Evolutionary conservation across 257 asterid species (phyloP).

Genomic region (Scutellaria minor): DNA sequence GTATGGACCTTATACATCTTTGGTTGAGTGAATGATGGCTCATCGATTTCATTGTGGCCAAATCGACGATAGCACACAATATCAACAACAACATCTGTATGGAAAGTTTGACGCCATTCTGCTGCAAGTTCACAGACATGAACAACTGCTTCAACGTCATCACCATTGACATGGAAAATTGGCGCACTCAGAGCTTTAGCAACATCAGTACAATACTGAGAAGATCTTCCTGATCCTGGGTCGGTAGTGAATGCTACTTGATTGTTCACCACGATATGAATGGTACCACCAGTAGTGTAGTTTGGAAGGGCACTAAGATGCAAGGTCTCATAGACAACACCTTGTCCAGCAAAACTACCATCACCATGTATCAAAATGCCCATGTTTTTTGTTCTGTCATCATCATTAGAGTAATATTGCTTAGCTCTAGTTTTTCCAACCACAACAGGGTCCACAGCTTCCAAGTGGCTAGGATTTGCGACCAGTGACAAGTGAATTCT

Average conservation of each 20-base stretch:
- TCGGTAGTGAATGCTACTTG: constrained; percentile 83
- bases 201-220: constrained; percentile 81
- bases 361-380: constrained; percentile 90
- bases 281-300: constrained; percentile 87
- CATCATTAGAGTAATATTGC: constrained; percentile 80
- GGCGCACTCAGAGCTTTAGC: constrained; percentile 75
- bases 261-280: constrained; percentile 79
- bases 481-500: constrained; percentile 90
- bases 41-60: constrained; percentile 83
- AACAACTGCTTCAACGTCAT: constrained; percentile 77
- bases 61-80: constrained; percentile 78
- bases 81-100: constrained; percentile 78
- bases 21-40: constrained; percentile 84
- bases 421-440: constrained; percentile 93
- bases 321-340: constrained; percentile 92
- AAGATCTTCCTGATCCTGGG: constrained; percentile 67
- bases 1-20: constrained; percentile 72
- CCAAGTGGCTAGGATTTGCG: constrained; percentile 97
- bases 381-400: constrained; percentile 75
- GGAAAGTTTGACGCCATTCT: constrained; percentile 81
- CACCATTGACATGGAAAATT: constrained; percentile 83
- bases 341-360: constrained; percentile 98
- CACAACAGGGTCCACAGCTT: constrained; percentile 95
- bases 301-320: constrained; percentile 98
- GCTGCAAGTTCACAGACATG: constrained; percentile 84